A percentile compares a stretch with the other conserved stretches of the same genome.
Conservation (phyloP, 2,329 filamentous ascomycete species). For the Diaporthe helianthi region DNA sequence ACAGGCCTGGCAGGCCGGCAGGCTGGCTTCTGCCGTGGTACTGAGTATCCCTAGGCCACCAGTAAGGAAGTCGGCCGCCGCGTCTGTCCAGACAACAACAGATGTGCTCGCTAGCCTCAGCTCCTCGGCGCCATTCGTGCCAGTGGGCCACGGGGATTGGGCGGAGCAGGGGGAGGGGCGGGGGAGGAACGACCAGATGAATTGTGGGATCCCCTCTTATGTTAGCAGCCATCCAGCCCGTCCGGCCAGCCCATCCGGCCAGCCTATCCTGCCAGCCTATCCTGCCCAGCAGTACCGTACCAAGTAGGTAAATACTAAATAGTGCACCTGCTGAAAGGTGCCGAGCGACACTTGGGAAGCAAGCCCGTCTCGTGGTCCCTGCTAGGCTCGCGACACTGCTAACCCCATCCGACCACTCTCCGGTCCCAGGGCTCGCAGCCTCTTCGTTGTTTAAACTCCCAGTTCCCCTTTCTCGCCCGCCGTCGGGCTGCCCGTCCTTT, state of each 20-base stretch:
- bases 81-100: not conserved
- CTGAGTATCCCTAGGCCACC: too few species aligned
- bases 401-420: constrained; percentile 25
- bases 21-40: too few species aligned
- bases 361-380: constrained; percentile 21
- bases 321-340: not conserved
- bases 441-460: constrained; percentile 8
- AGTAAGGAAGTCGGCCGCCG: constrained; percentile 16
- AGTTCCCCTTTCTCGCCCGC: not conserved
- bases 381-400: constrained; percentile 15
- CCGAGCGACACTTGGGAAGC: constrained; percentile 3
- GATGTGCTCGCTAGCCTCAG: constrained; percentile 12
- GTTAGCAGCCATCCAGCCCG: too few species aligned
- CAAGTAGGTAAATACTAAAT: too few species aligned
- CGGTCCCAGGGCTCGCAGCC: not conserved
- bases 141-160: constrained; percentile 16
- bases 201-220: constrained; percentile 4
- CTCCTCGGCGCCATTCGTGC: constrained; percentile 15
- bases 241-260: too few species aligned
- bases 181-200: too few species aligned
- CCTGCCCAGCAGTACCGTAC: too few species aligned
- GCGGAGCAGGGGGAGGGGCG: constrained; percentile 8
- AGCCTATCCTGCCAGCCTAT: too few species aligned
- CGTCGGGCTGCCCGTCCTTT: not conserved
- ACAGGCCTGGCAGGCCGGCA: too few species aligned